phyloP scores from a whole-genome alignment of 805 yeast species.

The Cyberlindnera maclurae region DNA sequence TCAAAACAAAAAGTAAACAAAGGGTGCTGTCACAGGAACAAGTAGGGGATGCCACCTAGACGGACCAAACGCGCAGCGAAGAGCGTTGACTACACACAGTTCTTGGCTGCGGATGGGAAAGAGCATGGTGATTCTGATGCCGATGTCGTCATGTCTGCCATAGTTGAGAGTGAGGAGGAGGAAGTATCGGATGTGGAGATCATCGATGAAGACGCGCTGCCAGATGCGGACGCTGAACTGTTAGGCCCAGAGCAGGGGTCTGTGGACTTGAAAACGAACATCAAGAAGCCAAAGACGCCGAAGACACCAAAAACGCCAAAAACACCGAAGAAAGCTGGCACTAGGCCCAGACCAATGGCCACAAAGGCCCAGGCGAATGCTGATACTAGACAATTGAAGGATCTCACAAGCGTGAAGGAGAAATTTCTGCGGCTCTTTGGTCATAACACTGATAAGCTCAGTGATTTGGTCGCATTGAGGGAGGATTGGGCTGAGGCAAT shows the following conservation, averaged over 20 bases:
- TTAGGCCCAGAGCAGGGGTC: slow-evolving; percentile 5
- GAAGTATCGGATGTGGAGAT: slow-evolving; percentile 3
- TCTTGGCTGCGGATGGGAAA: not conserved
- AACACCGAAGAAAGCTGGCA: not conserved
- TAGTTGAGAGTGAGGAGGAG: slow-evolving; percentile 1
- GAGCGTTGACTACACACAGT: too few relatives aligned
- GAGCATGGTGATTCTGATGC: slow-evolving; percentile 1
- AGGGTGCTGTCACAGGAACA: too few relatives aligned
- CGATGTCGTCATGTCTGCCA: too few relatives aligned
- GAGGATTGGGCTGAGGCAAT: slow-evolving; percentile 42
- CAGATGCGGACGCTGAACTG: slow-evolving; percentile 2
- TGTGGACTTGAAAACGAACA: slow-evolving; percentile 5
- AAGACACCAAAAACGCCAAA: too few relatives aligned
- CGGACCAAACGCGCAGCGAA: slow-evolving; percentile 5
- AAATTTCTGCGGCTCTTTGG: slow-evolving; percentile 44
- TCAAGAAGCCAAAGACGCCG: slow-evolving; percentile 1
- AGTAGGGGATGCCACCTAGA: slow-evolving; percentile 2
- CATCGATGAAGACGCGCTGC: slow-evolving; percentile 4
- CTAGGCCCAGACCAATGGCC: not conserved
- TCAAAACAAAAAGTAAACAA: too few relatives aligned
- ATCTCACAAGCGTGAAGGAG: slow-evolving; percentile 34
- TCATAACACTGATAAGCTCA: slow-evolving; percentile 34
- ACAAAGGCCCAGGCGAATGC: slow-evolving; percentile 13
- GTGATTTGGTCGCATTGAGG: slow-evolving; percentile 37
- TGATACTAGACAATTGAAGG: slow-evolving; percentile 20